These are phyloP conservation scores for Rosa rugosa DNA, from an alignment of 306 rosid genomes.

Conservation along the genomic window DNA sequence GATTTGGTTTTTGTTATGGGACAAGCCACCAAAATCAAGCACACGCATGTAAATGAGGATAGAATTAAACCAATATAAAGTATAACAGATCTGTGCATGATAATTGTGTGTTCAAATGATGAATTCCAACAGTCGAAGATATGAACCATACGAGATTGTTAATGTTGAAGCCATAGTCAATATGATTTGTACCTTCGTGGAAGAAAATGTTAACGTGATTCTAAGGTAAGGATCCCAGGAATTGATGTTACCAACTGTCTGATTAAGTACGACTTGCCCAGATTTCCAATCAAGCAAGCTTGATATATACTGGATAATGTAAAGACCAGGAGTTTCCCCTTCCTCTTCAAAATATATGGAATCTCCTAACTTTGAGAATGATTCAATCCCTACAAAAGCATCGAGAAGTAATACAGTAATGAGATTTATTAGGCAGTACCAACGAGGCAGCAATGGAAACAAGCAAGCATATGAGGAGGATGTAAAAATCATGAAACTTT, in stretches of 20 bases:
- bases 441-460: not conserved
- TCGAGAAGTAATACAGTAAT: conserved; percentile 2
- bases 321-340: conserved; percentile 51
- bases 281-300: conserved; percentile 76
- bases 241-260: conserved; percentile 50
- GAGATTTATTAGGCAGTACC: not conserved
- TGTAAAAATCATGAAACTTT: not conserved
- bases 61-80: not conserved
- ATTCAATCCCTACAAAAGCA: conserved; percentile 59
- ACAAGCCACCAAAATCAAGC: not conserved
- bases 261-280: conserved; percentile 48
- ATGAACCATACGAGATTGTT: not conserved
- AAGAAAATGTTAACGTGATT: conserved; percentile 50
- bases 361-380: conserved; percentile 89
- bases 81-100: not conserved
- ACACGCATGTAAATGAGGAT: not conserved
- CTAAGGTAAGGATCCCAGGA: conserved; percentile 66
- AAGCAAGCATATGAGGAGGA: not conserved
- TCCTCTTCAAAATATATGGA: conserved; percentile 87
- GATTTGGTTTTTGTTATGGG: not conserved
- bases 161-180: not conserved
- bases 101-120: not conserved
- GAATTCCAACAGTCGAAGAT: not conserved
- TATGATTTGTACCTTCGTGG: conserved; percentile 32
- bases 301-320: conserved; percentile 76